Evolutionary conservation across 208 protist genomes (phyloP), one percentile per base, ranked within the genome.

Genomic region (Kentomonas sorsogonicus): DNA sequence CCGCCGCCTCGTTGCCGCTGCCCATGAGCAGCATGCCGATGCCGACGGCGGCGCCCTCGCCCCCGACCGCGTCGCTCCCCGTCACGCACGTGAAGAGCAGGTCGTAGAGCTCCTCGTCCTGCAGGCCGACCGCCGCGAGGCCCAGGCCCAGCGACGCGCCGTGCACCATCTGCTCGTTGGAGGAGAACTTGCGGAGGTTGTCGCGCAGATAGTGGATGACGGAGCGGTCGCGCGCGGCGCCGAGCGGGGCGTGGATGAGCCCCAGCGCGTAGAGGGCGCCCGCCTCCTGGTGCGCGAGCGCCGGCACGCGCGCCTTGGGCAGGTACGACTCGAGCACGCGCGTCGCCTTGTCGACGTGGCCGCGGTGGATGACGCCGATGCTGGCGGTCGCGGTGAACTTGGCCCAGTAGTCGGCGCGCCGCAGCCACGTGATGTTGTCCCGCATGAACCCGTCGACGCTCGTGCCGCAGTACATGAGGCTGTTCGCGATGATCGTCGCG

Each of bases 1-100:
- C 67, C 0, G 84, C 78, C 13, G 67, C 69, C 15, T 71, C 66
- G 69, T 94, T 89, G 38, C 78, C 95, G 38, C 88, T 97, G 54
- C 98, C 98, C 13, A 99, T 73, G 97, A 99, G 98, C 9, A 99
- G 67, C 47, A 99, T 73, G 48, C 98, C 98, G 67, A 99, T 98
- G 10, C 85, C 97, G n/a, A 99, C 66, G 5, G 94, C 96, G 10
- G 97, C 97, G 16, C 97, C 98, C 74, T 99, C 98, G 55, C 98
- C 98, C 0, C 89, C 91, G 1, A 99, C 94, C 0, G 98, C 98
- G 63, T 93, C 89, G 71, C 99, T 95, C 22, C 79, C 74, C 51
- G 91, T 97, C 11, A 99, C 74, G 33, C 97, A 87, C 29, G 83
- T 90, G 59, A 97, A 97, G 16, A 99, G 82, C 10, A 90, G 85